phyloP scores from a whole-genome alignment of 2,329 filamentous ascomycete species.

The Didymella keratinophila region DNA sequence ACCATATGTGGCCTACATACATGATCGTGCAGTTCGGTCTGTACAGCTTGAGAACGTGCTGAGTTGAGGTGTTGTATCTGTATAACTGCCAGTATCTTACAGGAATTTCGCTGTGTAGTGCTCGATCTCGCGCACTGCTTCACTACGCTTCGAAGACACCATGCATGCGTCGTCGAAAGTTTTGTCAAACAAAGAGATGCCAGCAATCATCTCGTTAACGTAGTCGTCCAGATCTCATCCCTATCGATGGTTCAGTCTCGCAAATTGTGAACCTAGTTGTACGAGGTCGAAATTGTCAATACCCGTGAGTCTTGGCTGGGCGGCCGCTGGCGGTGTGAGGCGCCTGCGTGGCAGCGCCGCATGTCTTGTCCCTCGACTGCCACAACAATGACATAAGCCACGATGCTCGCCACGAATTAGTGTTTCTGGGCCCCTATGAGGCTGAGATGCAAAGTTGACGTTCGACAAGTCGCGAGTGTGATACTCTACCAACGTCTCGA shows the following conservation, averaged over 20 bases:
- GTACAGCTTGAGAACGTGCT: neutral
- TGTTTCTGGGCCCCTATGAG: neutral
- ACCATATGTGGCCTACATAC: neutral
- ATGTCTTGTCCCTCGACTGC: neutral
- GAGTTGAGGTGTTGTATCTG: neutral
- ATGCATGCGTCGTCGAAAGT: no score
- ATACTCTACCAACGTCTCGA: neutral
- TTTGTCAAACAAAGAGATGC: no score
- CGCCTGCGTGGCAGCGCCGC: slow-evolving; percentile 1
- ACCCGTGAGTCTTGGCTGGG: neutral
- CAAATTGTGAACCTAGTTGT: slow-evolving; percentile 7
- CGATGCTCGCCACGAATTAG: neutral
- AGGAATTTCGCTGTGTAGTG: neutral
- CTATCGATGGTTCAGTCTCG: neutral
- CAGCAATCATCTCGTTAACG: no score
- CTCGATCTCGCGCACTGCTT: neutral
- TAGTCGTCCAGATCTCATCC: no score
- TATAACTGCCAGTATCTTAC: neutral
- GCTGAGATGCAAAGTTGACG: neutral
- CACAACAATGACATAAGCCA: slow-evolving; percentile 2
- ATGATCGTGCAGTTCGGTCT: neutral
- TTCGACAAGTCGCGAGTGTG: neutral
- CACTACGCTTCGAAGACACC: neutral
- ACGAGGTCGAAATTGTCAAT: slow-evolving; percentile 1
- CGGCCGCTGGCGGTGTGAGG: neutral